phyloP scores from a whole-genome alignment of 176 grass and related monocot species.

The Miscanthus lutarioriparius region DNA sequence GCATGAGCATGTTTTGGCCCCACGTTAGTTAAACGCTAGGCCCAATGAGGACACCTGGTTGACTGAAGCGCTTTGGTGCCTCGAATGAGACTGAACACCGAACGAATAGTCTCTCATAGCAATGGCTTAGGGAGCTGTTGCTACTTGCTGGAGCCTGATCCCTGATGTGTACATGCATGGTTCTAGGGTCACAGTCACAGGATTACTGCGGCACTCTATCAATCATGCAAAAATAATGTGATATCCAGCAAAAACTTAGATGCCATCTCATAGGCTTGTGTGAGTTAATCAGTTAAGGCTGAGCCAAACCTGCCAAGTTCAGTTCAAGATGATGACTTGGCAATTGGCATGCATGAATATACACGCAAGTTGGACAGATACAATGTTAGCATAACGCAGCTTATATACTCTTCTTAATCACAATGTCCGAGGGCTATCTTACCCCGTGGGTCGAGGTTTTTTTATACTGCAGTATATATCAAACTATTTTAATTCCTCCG shows the following conservation, averaged over 20 bases:
- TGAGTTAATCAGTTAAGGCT: background rate
- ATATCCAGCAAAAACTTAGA: background rate
- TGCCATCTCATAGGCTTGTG: background rate
- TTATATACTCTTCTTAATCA: too few relatives aligned
- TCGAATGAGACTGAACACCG: background rate
- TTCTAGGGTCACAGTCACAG: background rate
- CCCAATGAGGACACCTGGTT: too few relatives aligned
- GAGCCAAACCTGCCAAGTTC: background rate
- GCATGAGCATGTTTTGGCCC: background rate
- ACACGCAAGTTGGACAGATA: background rate
- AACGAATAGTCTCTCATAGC: background rate
- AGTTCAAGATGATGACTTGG: background rate
- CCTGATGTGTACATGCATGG: background rate
- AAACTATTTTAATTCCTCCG: background rate
- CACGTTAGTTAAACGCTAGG: background rate
- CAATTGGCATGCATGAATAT: slow-evolving; percentile 13
- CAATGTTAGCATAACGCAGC: background rate
- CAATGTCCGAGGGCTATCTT: too few relatives aligned
- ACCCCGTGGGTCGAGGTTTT: too few relatives aligned
- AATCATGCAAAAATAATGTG: background rate
- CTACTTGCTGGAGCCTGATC: background rate
- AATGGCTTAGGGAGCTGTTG: background rate
- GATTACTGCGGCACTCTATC: background rate
- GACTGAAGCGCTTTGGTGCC: background rate
- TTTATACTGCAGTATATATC: too few relatives aligned